phyloP scores from a whole-genome alignment of 352 stramenopile genomes.

The Globisporangium paddicum region DNA sequence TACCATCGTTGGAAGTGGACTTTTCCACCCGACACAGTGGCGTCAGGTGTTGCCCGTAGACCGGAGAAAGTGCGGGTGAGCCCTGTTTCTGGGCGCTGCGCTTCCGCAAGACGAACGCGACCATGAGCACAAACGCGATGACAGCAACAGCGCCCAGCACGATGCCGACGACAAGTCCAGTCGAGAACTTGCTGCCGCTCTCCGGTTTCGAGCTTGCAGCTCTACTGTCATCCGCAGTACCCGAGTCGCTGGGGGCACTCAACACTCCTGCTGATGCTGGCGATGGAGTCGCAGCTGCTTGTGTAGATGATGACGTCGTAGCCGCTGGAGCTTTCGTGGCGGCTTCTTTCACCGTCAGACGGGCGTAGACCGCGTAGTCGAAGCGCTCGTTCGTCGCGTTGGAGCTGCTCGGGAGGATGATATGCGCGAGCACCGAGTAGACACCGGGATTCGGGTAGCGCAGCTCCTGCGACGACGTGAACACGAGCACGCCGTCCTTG shows the following conservation, averaged over 20 bases:
- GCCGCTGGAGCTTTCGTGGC: background rate
- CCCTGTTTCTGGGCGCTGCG: background rate
- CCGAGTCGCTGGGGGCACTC: background rate
- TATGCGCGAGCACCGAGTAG: slow-evolving; percentile 27
- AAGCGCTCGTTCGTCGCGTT: slow-evolving; percentile 14
- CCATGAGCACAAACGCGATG: slow-evolving; percentile 3
- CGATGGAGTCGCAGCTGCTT: background rate
- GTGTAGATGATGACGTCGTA: background rate
- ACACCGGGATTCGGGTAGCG: slow-evolving; percentile 11
- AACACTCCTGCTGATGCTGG: background rate
- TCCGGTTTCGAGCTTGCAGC: background rate
- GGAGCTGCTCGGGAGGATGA: slow-evolving; percentile 17
- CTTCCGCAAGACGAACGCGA: background rate
- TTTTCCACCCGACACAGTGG: slow-evolving; percentile 8
- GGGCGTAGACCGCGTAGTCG: slow-evolving; percentile 27
- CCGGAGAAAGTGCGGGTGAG: background rate
- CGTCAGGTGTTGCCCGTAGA: background rate
- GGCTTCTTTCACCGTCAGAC: slow-evolving; percentile 15
- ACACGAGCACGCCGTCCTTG: slow-evolving; percentile 4
- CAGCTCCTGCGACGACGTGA: slow-evolving; percentile 21
- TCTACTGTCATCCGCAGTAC: background rate
- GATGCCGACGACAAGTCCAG: background rate
- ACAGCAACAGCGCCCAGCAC: slow-evolving; percentile 1
- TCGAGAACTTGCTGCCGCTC: slow-evolving; percentile 1
- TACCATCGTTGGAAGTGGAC: slow-evolving; percentile 8